Evolutionary conservation across 345 rosid genomes (phyloP).

Genomic region (Boechera retrofracta): DNA sequence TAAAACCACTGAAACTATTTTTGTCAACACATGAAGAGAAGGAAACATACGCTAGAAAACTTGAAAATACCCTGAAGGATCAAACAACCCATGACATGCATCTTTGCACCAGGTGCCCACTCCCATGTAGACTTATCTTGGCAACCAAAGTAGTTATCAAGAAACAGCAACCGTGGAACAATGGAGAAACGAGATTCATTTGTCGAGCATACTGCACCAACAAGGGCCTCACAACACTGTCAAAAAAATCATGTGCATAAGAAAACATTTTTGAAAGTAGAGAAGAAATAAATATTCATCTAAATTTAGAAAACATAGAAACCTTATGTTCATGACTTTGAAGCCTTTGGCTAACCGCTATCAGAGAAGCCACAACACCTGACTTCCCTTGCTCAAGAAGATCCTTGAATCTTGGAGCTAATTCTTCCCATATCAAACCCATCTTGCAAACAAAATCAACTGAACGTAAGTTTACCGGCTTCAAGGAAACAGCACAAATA

Average conservation of each 20-base stretch:
- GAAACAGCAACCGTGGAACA: slow-evolving; percentile 79
- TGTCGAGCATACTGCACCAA: slow-evolving; percentile 63
- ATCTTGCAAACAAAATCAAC: slow-evolving; percentile 57
- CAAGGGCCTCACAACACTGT: slow-evolving; percentile 86
- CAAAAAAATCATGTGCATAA: slow-evolving; percentile 30
- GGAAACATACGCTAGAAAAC: slow-evolving; percentile 71
- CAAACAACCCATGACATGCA: slow-evolving; percentile 85
- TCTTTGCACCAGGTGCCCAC: slow-evolving; percentile 76
- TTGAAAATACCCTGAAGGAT: slow-evolving; percentile 86
- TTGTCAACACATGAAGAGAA: slow-evolving; percentile 24
- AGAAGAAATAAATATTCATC: not conserved
- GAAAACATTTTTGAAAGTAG: not conserved
- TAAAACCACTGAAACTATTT: slow-evolving; percentile 3
- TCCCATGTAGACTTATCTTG: slow-evolving; percentile 70
- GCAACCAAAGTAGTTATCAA: slow-evolving; percentile 73
- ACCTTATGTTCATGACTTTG: slow-evolving; percentile 73
- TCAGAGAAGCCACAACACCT: slow-evolving; percentile 82
- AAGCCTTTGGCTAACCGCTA: slow-evolving; percentile 81
- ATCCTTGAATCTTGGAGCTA: slow-evolving; percentile 73
- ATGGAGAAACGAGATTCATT: slow-evolving; percentile 61
- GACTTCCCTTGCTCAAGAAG: slow-evolving; percentile 88
- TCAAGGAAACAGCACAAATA: slow-evolving; percentile 16
- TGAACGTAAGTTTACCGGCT: slow-evolving; percentile 14
- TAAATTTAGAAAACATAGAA: slow-evolving; percentile 28
- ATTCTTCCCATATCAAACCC: slow-evolving; percentile 77